Percentiles rank a stretch among this genome's conserved stretches.
Evolutionary conservation across 176 grass and related monocot species (phyloP).

Genomic region (Chrysopogon serrulatus): DNA sequence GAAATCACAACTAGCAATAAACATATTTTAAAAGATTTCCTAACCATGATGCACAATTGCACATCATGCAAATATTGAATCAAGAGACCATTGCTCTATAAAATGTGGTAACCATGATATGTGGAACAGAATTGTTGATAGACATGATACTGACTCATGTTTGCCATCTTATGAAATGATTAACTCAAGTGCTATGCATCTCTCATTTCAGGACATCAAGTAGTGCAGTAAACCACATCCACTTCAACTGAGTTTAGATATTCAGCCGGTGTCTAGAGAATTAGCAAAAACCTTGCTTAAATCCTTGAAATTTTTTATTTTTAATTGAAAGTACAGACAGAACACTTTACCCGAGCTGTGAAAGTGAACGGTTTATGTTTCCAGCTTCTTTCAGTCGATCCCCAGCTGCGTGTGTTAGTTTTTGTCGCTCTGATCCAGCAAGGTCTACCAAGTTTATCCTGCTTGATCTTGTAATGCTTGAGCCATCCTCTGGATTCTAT

Average conservation of each 20-base stretch:
- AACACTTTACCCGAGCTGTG: slow-evolving; percentile 86
- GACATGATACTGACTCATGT: background rate
- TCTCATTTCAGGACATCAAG: background rate
- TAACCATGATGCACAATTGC: background rate
- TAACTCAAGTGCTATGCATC: background rate
- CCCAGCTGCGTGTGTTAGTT: slow-evolving; percentile 74
- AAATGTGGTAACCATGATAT: background rate
- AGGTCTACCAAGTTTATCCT: slow-evolving; percentile 98
- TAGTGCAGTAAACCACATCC: background rate
- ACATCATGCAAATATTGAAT: background rate
- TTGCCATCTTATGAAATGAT: background rate
- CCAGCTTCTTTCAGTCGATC: slow-evolving; percentile 94
- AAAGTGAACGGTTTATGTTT: slow-evolving; percentile 98
- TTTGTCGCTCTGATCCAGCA: slow-evolving; percentile 95
- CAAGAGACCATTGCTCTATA: background rate
- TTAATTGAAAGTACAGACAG: slow-evolving; percentile 1
- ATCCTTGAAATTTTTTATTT: background rate
- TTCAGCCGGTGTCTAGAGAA: background rate
- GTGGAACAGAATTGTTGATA: background rate
- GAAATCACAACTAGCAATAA: background rate
- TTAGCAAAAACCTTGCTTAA: background rate
- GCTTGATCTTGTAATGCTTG: slow-evolving; percentile 71
- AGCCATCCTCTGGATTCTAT: slow-evolving; percentile 76
- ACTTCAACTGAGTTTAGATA: background rate
- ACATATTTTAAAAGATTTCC: background rate